These are phyloP conservation scores for Magnolia sinica DNA, from an alignment of 164 flowering plant genomes.

Conservation along the genomic window DNA sequence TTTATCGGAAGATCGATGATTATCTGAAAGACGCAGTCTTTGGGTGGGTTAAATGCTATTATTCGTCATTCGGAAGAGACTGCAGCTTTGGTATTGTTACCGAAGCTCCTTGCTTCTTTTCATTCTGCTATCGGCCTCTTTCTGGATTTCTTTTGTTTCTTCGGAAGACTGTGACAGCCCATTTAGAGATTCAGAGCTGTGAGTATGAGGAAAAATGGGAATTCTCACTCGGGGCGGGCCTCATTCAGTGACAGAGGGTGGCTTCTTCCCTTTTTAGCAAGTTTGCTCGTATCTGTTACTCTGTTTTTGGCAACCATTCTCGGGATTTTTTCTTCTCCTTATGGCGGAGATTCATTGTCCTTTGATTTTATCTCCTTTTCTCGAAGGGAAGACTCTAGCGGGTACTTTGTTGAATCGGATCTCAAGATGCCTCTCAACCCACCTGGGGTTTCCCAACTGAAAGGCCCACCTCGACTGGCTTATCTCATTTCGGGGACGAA, in stretches of 20 bases:
- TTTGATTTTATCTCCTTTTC: constrained; percentile 38
- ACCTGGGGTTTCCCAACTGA: constrained; percentile 14
- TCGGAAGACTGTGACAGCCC: neutral
- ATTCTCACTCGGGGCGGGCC: constrained; percentile 49
- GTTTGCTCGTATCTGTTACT: constrained; percentile 58
- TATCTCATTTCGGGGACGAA: constrained; percentile 94
- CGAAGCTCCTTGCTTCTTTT: constrained; percentile 26
- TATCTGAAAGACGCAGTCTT: neutral
- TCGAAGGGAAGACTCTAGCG: constrained; percentile 47
- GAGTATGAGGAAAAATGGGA: constrained; percentile 57
- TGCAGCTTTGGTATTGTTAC: constrained; percentile 27
- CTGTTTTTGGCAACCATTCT: constrained; percentile 38
- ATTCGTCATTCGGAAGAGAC: constrained; percentile 15
- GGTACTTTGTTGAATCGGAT: constrained; percentile 67
- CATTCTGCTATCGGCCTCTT: neutral
- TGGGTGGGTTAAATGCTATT: constrained; percentile 24
- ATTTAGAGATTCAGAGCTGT: neutral
- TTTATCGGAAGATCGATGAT: constrained; percentile 3
- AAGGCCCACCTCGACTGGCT: constrained; percentile 70
- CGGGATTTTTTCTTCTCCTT: constrained; percentile 45
- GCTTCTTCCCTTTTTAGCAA: constrained; percentile 71
- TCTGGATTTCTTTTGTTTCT: neutral
- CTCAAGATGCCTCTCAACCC: constrained; percentile 28
- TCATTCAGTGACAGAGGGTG: constrained; percentile 69
- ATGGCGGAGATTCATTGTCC: constrained; percentile 41